Percentiles rank a stretch among this genome's conserved stretches.
phyloP scores from a whole-genome alignment of 345 rosid genomes.

The Adansonia digitata region DNA sequence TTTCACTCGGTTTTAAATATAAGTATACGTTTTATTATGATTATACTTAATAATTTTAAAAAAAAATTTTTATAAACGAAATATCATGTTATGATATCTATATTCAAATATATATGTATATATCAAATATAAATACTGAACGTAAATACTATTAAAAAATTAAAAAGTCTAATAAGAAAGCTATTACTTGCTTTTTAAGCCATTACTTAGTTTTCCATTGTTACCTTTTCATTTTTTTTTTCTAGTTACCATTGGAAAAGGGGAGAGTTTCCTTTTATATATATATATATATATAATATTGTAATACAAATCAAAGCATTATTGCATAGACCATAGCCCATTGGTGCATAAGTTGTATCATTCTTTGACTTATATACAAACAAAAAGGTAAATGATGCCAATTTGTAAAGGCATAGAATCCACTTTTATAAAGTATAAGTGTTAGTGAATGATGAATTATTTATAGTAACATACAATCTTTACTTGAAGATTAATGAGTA shows the following conservation, averaged over 20 bases:
- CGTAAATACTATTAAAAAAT: too few relatives aligned
- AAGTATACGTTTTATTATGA: too few relatives aligned
- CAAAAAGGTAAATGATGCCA: slow-evolving; percentile 9
- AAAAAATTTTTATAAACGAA: too few relatives aligned
- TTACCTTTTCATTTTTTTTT: neutral
- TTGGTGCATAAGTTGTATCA: neutral
- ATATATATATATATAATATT: too few relatives aligned
- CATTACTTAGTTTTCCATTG: neutral
- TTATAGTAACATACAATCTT: neutral
- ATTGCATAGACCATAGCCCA: neutral
- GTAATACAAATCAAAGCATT: neutral
- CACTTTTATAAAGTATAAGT: neutral
- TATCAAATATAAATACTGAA: too few relatives aligned
- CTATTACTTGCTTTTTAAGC: neutral
- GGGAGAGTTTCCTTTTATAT: neutral
- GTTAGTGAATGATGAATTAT: neutral
- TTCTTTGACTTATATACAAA: slow-evolving; percentile 1
- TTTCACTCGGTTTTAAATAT: too few relatives aligned
- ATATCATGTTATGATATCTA: too few relatives aligned
- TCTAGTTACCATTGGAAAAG: neutral
- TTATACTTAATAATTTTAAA: too few relatives aligned
- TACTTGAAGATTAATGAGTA: neutral
- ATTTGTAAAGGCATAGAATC: slow-evolving; percentile 1
- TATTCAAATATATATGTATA: too few relatives aligned
- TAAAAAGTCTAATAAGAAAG: neutral